Evolutionary conservation across 768 basidiomycete genomes (phyloP).

Genomic region (Mycena rosella): DNA sequence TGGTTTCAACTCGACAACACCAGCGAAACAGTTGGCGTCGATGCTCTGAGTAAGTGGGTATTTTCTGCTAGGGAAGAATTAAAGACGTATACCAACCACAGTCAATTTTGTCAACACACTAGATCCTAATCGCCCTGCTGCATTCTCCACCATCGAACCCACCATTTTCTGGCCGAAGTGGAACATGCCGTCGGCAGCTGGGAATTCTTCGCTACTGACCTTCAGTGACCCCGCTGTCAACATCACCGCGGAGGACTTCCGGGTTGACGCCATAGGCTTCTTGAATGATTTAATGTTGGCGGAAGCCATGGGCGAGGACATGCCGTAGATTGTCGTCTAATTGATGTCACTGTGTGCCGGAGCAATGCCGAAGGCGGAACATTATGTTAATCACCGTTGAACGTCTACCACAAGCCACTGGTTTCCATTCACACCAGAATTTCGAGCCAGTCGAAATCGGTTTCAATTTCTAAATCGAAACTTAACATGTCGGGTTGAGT

Average conservation of each 20-base stretch:
- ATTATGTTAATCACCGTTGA: too few species aligned
- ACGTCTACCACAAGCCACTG: too few species aligned
- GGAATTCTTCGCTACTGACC: not conserved
- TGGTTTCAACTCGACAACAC: not conserved
- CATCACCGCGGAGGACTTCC: slow-evolving; percentile 3
- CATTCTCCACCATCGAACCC: not conserved
- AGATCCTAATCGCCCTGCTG: slow-evolving; percentile 1
- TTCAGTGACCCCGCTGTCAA: slow-evolving; percentile 10
- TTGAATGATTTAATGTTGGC: not conserved
- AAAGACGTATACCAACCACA: not conserved
- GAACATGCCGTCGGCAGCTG: not conserved
- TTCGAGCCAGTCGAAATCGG: too few species aligned
- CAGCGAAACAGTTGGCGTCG: not conserved
- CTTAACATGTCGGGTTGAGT: too few species aligned
- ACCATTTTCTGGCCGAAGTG: not conserved
- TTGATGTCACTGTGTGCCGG: too few species aligned
- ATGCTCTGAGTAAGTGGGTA: not conserved
- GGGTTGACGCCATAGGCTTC: not conserved
- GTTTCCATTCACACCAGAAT: too few species aligned
- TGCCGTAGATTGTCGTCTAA: too few species aligned
- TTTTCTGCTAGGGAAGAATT: too few species aligned
- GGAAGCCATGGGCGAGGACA: not conserved
- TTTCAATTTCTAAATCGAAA: too few species aligned
- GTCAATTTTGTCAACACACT: slow-evolving; percentile 12
- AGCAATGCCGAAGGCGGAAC: too few species aligned